Percentiles rank a stretch among this genome's conserved stretches.
Evolutionary conservation across 371 early-diverging fungal genomes (phyloP).

Genomic region (Circinella umbellata): DNA sequence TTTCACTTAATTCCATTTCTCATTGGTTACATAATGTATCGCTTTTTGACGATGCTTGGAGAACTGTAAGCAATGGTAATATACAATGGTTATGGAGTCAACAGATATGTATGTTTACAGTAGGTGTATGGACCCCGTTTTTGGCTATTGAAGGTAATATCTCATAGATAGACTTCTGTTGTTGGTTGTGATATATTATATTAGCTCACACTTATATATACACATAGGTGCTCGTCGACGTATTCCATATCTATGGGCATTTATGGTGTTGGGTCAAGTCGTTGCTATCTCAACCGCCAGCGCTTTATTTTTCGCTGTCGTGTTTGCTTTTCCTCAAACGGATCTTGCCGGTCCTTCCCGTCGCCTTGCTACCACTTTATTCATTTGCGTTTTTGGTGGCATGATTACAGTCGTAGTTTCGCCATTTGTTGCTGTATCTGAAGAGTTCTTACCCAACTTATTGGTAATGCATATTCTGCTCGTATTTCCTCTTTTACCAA

Average conservation of each 20-base stretch:
- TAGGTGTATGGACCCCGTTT: slow-evolving; percentile 47
- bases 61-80: slow-evolving; percentile 35
- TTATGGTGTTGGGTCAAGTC: slow-evolving; percentile 46
- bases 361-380: neutral
- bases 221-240: slow-evolving; percentile 31
- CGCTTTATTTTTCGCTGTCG: slow-evolving; percentile 42
- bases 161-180: too few species aligned
- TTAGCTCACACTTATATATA: neutral
- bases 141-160: slow-evolving; percentile 47
- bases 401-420: slow-evolving; percentile 31
- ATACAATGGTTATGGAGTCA: slow-evolving; percentile 54
- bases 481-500: slow-evolving; percentile 30
- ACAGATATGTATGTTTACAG: slow-evolving; percentile 45
- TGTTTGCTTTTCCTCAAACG: slow-evolving; percentile 14
- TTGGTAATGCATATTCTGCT: slow-evolving; percentile 41
- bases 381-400: slow-evolving; percentile 22
- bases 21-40: slow-evolving; percentile 46
- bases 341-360: slow-evolving; percentile 13
- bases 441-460: slow-evolving; percentile 35
- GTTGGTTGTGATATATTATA: too few species aligned
- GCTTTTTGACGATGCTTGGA: slow-evolving; percentile 47
- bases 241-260: slow-evolving; percentile 46
- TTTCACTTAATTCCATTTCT: slow-evolving; percentile 35
- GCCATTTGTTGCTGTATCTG: slow-evolving; percentile 28
- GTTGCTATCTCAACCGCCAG: slow-evolving; percentile 47